Percentiles rank a stretch among this genome's conserved stretches.
Evolutionary conservation across 805 yeast species (phyloP).

Genomic region (Ogataea corticis): DNA sequence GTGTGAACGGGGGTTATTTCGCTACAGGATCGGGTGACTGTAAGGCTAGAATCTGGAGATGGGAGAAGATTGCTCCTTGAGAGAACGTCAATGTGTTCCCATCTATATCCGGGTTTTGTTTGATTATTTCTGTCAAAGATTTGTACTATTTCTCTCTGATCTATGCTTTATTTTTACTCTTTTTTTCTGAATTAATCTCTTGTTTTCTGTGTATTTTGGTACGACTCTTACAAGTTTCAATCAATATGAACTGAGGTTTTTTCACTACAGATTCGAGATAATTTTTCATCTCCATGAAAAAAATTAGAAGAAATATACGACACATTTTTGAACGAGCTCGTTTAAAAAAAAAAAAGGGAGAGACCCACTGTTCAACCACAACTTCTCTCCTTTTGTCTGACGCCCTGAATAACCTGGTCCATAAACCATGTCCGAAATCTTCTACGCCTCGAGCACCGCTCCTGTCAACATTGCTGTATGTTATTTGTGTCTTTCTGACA

Average conservation of each 20-base stretch:
- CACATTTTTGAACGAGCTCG: neutral
- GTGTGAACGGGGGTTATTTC: slow-evolving; percentile 76
- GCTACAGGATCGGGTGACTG: slow-evolving; percentile 98
- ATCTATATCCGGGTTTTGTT: slow-evolving; percentile 1
- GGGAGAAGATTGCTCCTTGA: slow-evolving; percentile 46
- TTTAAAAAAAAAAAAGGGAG: neutral
- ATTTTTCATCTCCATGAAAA: neutral
- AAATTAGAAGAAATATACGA: neutral
- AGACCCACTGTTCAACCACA: too few relatives aligned
- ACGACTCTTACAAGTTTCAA: neutral
- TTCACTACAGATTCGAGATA: neutral
- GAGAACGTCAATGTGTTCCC: neutral
- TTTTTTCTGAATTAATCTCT: neutral
- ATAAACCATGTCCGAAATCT: slow-evolving; percentile 35
- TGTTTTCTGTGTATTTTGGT: neutral
- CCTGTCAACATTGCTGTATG: slow-evolving; percentile 95
- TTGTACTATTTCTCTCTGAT: slow-evolving; percentile 17
- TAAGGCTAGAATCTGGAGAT: slow-evolving; percentile 95
- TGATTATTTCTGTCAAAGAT: slow-evolving; percentile 11
- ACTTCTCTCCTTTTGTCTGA: too few relatives aligned
- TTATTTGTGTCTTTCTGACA: slow-evolving; percentile 15
- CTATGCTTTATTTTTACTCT: slow-evolving; percentile 7
- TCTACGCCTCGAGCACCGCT: slow-evolving; percentile 84
- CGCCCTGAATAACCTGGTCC: too few relatives aligned
- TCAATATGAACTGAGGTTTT: neutral